Base-by-base conservation (phyloP, 2,329 filamentous ascomycete genomes). In the Colletotrichum sp. region DNA sequence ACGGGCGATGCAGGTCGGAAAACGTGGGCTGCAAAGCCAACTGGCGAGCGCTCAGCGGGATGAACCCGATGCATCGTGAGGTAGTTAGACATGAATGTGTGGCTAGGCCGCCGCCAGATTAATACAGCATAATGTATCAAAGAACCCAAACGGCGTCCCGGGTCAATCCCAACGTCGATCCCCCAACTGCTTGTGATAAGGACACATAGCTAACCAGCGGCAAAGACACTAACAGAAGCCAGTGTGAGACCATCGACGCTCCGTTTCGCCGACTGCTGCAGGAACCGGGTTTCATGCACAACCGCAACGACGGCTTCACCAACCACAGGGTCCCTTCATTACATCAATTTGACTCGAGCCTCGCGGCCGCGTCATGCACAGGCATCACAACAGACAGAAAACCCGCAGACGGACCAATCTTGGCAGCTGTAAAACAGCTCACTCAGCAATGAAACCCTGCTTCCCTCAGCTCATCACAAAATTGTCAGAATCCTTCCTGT, bases 1-100 rank as follows among this genome's bases (percentile, higher is more conserved):
- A 80, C 86, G 88, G 77, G 94, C 94, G 1, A 93, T 95, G 92
- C 89, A 89, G 75, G 89, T 95, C 15, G 89, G 90, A 1, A 95
- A 93, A 83, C 90, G 89, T 76, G 94, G 93, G 0, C 77, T 95
- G 78, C 90, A 91, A 80, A 90, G 89, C 28, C 92, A 95, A 81
- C 80, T 95, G 72, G 83, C 82, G 24, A 82, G 77, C 67, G 76
- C 52, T n/a, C 75, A 80, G 34, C 77, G 72, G 21, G 78, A 80
- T 24, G 65, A 68, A 30, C 21, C 34, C 21, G 65, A 60, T 76
- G 65, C 71, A 65, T 73, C 36, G 49, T 52, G 34, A 44, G 30
- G 8, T 49, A 60, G 30, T 21, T 21, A 16, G 26, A 26, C 15
- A 63, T 63, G 55, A 34, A 16, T 34, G 21, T 63, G 49, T 67